Conservation (phyloP, 192 early-diverging fungal species). For the Backusella westeae region DNA sequence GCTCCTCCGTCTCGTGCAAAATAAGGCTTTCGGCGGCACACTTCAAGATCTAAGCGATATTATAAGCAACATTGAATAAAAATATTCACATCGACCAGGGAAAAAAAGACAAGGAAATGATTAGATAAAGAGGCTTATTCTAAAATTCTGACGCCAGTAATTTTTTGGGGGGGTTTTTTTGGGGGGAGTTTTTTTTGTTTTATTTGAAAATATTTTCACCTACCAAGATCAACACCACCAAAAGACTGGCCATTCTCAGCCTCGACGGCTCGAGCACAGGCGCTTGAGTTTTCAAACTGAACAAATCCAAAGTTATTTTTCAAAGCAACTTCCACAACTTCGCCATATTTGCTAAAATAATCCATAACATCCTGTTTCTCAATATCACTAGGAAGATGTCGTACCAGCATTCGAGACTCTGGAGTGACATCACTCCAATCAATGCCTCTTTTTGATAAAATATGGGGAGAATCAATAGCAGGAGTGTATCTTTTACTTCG, state of each 20-base stretch:
- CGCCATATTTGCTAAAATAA: slow-evolving; percentile 33
- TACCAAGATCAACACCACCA: slow-evolving; percentile 26
- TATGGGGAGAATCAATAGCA: slow-evolving; percentile 1
- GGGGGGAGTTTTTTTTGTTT: background rate
- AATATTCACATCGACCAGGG: background rate
- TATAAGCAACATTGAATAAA: background rate
- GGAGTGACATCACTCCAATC: slow-evolving; percentile 13
- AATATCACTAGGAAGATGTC: slow-evolving; percentile 21
- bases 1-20: slow-evolving; percentile 2
- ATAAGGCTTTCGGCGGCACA: slow-evolving; percentile 9
- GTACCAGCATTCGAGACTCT: slow-evolving; percentile 35
- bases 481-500: background rate
- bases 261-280: slow-evolving; percentile 29
- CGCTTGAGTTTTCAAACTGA: slow-evolving; percentile 28
- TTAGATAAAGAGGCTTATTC: background rate
- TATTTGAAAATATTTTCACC: slow-evolving; percentile 7
- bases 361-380: slow-evolving; percentile 18
- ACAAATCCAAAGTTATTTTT: slow-evolving; percentile 32
- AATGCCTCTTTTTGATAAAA: slow-evolving; percentile 15
- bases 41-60: slow-evolving; percentile 2
- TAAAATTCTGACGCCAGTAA: background rate
- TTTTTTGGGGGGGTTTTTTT: background rate
- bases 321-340: slow-evolving; percentile 28
- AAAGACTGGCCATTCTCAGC: slow-evolving; percentile 28
- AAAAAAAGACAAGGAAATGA: background rate